Conservation (phyloP, 805 yeast genomes). For the Pichia nakasei region DNA sequence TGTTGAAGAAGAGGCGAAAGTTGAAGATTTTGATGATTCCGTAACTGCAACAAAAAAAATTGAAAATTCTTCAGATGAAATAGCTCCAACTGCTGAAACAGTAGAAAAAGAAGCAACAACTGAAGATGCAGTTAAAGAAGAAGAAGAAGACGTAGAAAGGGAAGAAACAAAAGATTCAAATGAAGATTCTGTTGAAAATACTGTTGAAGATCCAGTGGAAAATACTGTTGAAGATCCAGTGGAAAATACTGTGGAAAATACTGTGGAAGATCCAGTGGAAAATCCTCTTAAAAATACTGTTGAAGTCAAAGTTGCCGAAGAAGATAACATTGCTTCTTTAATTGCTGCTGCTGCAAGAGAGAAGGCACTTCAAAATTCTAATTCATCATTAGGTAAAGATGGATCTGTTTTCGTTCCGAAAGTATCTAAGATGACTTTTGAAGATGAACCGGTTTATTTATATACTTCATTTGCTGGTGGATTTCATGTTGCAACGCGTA, state of each 20-base stretch:
- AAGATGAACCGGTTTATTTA: slow-evolving; percentile 58
- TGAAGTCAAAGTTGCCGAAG: slow-evolving; percentile 6
- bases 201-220: too few species aligned
- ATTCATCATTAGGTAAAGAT: slow-evolving; percentile 3
- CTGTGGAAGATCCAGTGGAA: not conserved
- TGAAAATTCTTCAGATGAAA: too few species aligned
- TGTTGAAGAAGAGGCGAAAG: too few species aligned
- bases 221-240: too few species aligned
- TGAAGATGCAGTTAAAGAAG: not conserved
- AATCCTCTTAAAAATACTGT: not conserved
- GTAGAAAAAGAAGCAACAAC: too few species aligned
- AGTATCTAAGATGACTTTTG: slow-evolving; percentile 27
- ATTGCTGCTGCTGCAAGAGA: slow-evolving; percentile 23
- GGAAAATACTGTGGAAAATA: too few species aligned
- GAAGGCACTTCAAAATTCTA: slow-evolving; percentile 9
- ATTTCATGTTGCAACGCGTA: slow-evolving; percentile 66
- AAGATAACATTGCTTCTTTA: slow-evolving; percentile 19
- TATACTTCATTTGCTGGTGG: slow-evolving; percentile 88
- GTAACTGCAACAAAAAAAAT: too few species aligned
- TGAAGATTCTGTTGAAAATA: not conserved
- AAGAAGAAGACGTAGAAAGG: not conserved
- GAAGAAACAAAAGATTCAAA: not conserved
- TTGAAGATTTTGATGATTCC: too few species aligned
- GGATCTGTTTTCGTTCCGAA: slow-evolving; percentile 28
- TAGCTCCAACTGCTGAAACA: too few species aligned